These are phyloP conservation scores for Maudiozyma turicensis DNA, from an alignment of 805 yeast genomes.

Conservation along the genomic window DNA sequence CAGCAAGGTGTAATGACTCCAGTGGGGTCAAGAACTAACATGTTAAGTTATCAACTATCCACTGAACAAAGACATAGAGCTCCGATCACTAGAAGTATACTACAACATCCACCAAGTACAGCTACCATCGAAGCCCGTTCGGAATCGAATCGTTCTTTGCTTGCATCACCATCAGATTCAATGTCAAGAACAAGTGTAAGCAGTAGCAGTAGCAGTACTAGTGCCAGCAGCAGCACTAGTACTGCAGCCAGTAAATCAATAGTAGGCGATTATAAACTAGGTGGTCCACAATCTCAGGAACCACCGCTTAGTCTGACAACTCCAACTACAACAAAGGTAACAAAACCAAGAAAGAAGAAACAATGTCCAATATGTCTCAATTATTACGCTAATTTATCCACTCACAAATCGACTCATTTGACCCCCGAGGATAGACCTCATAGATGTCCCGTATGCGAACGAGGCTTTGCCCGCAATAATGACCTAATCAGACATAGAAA, in stretches of 20 bases:
- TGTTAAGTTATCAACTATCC: constrained; percentile 2
- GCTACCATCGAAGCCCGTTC: background rate
- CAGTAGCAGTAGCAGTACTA: background rate
- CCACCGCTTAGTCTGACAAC: background rate
- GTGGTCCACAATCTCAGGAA: background rate
- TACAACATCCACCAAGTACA: background rate
- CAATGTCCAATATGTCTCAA: constrained; percentile 63
- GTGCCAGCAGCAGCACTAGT: no score
- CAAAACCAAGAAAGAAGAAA: constrained; percentile 50
- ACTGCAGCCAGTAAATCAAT: background rate
- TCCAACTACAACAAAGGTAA: constrained; percentile 10
- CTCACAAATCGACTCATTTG: constrained; percentile 72
- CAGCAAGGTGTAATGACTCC: background rate
- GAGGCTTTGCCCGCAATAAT: constrained; percentile 84
- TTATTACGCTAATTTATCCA: constrained; percentile 68
- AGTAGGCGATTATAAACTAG: background rate
- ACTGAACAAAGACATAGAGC: background rate
- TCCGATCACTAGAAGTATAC: background rate
- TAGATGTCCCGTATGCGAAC: constrained; percentile 62
- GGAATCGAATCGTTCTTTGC: background rate
- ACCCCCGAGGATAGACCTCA: constrained; percentile 68
- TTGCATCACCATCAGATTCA: background rate
- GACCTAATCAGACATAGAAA: constrained; percentile 79
- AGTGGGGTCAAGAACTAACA: background rate
- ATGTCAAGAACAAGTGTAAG: background rate